Evolutionary conservation across 1,139 yeast genomes (phyloP).

Genomic region (Pichiaceae sp.): DNA sequence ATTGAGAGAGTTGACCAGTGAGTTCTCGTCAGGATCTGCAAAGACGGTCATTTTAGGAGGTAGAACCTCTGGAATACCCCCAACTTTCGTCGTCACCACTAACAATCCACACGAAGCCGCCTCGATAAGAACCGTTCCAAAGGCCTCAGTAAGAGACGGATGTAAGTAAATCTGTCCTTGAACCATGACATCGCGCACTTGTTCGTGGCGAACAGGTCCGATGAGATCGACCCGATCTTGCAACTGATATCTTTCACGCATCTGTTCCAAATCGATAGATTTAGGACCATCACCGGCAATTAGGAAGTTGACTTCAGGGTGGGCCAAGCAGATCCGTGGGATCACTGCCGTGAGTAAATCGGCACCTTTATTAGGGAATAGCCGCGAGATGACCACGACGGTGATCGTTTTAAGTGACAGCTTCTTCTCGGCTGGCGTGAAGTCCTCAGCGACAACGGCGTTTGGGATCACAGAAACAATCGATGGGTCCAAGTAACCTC

Average conservation of each 20-base stretch:
- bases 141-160: conserved; percentile 93
- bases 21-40: conserved; percentile 80
- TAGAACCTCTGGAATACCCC: conserved; percentile 95
- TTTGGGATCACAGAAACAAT: conserved; percentile 89
- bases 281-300: conserved; percentile 98
- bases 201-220: conserved; percentile 88
- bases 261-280: conserved; percentile 86
- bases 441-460: conserved; percentile 83
- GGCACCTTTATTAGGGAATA: conserved; percentile 95
- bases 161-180: conserved; percentile 91
- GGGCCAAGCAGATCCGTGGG: conserved; percentile 66
- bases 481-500: conserved; percentile 76
- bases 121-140: conserved; percentile 94
- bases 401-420: conserved; percentile 41
- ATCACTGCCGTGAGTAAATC: conserved; percentile 80
- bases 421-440: conserved; percentile 42
- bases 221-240: conserved; percentile 83
- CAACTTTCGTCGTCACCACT: conserved; percentile 93
- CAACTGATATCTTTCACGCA: conserved; percentile 78
- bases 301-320: conserved; percentile 63
- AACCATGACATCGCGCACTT: conserved; percentile 87
- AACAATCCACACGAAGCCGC: conserved; percentile 95
- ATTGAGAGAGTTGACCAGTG: conserved; percentile 61
- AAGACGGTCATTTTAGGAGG: conserved; percentile 92
- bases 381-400: conserved; percentile 82